Base-by-base conservation (phyloP, 768 basidiomycete genomes). In the Dentipellis sp. region DNA sequence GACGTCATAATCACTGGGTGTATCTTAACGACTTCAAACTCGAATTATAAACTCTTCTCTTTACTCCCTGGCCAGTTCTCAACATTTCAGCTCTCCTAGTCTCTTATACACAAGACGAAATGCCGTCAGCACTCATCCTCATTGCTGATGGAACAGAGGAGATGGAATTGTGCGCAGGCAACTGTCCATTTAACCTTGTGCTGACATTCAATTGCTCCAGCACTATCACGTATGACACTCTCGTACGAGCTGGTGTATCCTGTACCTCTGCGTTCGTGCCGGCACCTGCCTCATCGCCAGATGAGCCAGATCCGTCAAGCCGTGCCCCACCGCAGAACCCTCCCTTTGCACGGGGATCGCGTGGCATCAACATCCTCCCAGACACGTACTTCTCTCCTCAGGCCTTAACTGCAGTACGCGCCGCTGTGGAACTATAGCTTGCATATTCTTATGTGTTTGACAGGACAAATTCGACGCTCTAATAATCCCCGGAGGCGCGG, bases 131-230 rank as follows among this genome's bases (percentile, higher is more conserved):
- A 6, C 72, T 90, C 19, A 75, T 92, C 49, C 72, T 92, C 21
- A 78, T 92, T 23, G 85, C 89, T 16, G 78, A 91, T 65, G 90
- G 90, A 11, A 91, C 90, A 1, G 90, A 92, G 66, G 90, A 92
- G 71, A 91, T 90, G 83, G 89, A 91, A 69, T 91, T 91, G 89
- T 88, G 64, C 62, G 82, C 8, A 23, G 17, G 29, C 37, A 22
- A 19, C 52, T 17, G 21, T 34, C 12, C 39, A 34, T 54, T 37
- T 34, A 38, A 38, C 47, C 21, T 5, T 17, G 45, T n/a, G 22
- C 50, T 47, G 10, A 17, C 39, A 29, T 35, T 59, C 40, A 42
- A 21, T 22, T 54, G 22, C 54, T 37, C 17, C 64, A 91, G 88
- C 63, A 88, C 88, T 9, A 84, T 91, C 70, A 77, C 82, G 10